Conservation (phyloP, 148 eudicot species). For the Gaultheria prostrata region DNA sequence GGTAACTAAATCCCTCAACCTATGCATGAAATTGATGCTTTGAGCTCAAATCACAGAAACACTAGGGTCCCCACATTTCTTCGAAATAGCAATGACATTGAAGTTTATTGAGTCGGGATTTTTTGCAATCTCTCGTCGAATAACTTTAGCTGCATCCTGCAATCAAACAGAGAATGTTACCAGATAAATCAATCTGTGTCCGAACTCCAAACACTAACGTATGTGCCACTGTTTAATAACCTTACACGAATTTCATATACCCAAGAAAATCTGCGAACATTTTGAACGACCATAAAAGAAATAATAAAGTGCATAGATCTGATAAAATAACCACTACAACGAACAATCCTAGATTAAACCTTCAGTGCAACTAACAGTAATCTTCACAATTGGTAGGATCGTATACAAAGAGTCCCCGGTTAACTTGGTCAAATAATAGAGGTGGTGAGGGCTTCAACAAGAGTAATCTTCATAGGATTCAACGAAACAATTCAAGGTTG, state of each 20-base stretch:
- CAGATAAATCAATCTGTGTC: not conserved
- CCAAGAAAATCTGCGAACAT: not conserved
- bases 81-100: conserved; percentile 80
- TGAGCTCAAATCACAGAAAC: conserved; percentile 3
- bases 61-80: conserved; percentile 32
- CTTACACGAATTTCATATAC: not conserved
- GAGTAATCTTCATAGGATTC: no score
- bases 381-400: no score
- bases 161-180: not conserved
- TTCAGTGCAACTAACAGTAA: not conserved
- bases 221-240: not conserved
- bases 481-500: no score
- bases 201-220: not conserved
- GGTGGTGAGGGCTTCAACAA: no score
- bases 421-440: no score
- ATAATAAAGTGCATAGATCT: not conserved
- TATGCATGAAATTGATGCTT: not conserved
- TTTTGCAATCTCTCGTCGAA: conserved; percentile 55
- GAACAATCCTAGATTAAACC: not conserved
- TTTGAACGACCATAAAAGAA: not conserved
- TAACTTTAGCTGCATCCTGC: conserved; percentile 87
- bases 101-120: conserved; percentile 79
- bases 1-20: not conserved
- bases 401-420: no score
- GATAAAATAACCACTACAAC: not conserved